Base-by-base conservation (phyloP, 345 rosid species). In the Rubroshorea leprosula region DNA sequence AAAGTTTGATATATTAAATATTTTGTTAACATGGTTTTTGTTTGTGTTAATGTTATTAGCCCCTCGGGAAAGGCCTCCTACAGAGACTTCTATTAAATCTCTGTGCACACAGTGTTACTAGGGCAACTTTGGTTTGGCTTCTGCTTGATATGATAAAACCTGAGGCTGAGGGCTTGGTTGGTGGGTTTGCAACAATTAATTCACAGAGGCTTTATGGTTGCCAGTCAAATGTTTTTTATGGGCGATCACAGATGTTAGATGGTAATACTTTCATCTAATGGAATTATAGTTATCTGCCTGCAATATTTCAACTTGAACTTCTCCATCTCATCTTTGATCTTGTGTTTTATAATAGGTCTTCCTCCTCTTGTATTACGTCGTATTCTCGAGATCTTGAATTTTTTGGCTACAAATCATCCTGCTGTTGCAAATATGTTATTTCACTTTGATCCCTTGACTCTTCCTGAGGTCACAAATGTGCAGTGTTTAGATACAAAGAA, bases 151-250 rank as follows among this genome's bases (percentile, higher is more conserved):
- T 92, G 90, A 78, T 92, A 60, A 81, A 78, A 74, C 92, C 95
- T 9, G 98, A 89, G 74, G 80, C 89, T 72, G 84, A 81, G 72
- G 85, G 87, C 61, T 73, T 82, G 61, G 61, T 55, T 15, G 67
- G 72, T 71, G 88, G 81, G 70, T 71, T 86, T 81, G 76, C 89
- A 44, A 64, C 58, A 53, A 64, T 80, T 60, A 91, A 89, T 69
- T 80, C 90, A 24, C 89, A 79, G 73, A 89, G 95, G 78, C 95
- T 89, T 57, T 92, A 86, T 76, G 98, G 98, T 60, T 92, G 98
- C 71, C 96, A 74, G 72, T 84, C 98, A 57, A 83, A 83, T 70
- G 83, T 86, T 61, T 86, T 86, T 59, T 92, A 86, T 80, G 85
- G 95, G 5, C 85, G 95, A 27, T 88, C 96, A 22, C 98, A 91